These are phyloP conservation scores for Begonia peltatifolia DNA, from an alignment of 306 rosid species.

Conservation along the genomic window DNA sequence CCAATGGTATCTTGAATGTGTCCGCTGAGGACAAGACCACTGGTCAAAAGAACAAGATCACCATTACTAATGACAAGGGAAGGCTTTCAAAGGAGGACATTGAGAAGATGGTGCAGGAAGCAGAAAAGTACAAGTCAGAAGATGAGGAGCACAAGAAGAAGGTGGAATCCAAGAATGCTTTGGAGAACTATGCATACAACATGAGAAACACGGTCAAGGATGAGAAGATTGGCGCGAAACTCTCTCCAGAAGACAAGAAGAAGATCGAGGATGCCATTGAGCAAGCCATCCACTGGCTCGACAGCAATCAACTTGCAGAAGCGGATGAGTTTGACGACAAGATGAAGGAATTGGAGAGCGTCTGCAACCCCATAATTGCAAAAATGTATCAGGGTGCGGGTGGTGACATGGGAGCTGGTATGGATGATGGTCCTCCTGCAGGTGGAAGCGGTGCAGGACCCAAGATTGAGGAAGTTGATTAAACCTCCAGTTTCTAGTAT, in stretches of 20 bases:
- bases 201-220: slow-evolving; percentile 56
- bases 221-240: slow-evolving; percentile 50
- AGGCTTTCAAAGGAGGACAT: slow-evolving; percentile 64
- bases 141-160: slow-evolving; percentile 65
- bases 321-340: slow-evolving; percentile 62
- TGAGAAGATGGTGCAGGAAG: slow-evolving; percentile 73
- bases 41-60: slow-evolving; percentile 63
- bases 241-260: slow-evolving; percentile 44
- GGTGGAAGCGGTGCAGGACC: slow-evolving; percentile 55
- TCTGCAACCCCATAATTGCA: slow-evolving; percentile 65
- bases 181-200: slow-evolving; percentile 58
- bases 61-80: slow-evolving; percentile 71
- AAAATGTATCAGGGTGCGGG: slow-evolving; percentile 75
- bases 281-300: slow-evolving; percentile 54
- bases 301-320: slow-evolving; percentile 51
- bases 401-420: slow-evolving; percentile 26
- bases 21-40: slow-evolving; percentile 67
- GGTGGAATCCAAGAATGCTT: slow-evolving; percentile 45
- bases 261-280: slow-evolving; percentile 55
- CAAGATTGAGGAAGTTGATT: slow-evolving; percentile 74
- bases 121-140: slow-evolving; percentile 65
- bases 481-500: background rate
- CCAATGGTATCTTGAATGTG: slow-evolving; percentile 65
- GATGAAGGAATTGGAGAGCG: slow-evolving; percentile 68
- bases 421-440: slow-evolving; percentile 33